phyloP scores from a whole-genome alignment of 2,329 filamentous ascomycete genomes.

The Phialemonium atrogriseum region DNA sequence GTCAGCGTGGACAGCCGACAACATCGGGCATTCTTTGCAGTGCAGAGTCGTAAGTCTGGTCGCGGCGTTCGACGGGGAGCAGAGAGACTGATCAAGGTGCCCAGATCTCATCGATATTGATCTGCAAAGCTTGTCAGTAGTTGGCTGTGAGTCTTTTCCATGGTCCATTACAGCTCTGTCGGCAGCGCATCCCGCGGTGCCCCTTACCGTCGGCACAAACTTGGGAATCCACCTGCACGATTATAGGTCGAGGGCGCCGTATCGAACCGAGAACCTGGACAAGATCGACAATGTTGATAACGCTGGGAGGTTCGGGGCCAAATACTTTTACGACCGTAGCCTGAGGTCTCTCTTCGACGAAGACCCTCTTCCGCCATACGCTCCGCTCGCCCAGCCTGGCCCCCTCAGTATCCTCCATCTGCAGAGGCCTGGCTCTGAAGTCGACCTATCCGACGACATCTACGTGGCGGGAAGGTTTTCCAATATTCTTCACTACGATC shows the following conservation, averaged over 20 bases:
- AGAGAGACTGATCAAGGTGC: constrained; percentile 7
- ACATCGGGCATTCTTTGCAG: constrained; percentile 69
- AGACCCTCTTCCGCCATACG: constrained; percentile 49
- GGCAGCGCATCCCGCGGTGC: constrained; percentile 53
- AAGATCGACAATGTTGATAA: constrained; percentile 27
- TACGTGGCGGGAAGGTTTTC: constrained; percentile 86
- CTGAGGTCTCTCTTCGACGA: constrained; percentile 38
- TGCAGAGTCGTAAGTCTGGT: constrained; percentile 54
- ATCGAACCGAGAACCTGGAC: constrained; percentile 22
- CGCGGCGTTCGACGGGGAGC: background rate
- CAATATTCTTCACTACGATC: constrained; percentile 81
- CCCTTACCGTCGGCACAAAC: constrained; percentile 78
- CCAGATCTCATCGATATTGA: constrained; percentile 71
- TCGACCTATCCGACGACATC: constrained; percentile 64
- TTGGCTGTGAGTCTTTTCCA: constrained; percentile 65
- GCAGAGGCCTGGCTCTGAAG: constrained; percentile 42
- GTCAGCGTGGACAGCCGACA: constrained; percentile 66
- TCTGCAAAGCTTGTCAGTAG: constrained; percentile 60
- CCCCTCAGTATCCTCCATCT: constrained; percentile 78
- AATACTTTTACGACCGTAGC: constrained; percentile 20
- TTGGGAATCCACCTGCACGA: constrained; percentile 78
- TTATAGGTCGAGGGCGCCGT: constrained; percentile 40
- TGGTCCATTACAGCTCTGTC: constrained; percentile 81
- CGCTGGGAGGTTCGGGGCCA: constrained; percentile 16
- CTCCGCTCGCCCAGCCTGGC: constrained; percentile 69